Conservation (phyloP, 352 stramenopile genomes). For the Phytophthora sp. region DNA sequence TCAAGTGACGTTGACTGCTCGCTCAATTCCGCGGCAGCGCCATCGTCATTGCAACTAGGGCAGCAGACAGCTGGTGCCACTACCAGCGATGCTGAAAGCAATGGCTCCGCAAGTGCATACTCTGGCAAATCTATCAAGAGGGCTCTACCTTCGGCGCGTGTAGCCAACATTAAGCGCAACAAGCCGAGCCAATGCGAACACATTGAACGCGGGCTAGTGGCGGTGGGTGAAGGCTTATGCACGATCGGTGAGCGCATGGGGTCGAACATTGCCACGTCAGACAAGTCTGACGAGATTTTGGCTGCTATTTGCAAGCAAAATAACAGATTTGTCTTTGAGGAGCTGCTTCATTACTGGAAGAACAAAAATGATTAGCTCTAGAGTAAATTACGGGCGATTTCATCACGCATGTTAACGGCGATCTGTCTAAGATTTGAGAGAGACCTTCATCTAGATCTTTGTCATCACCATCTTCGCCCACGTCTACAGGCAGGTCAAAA, state of each 20-base stretch:
- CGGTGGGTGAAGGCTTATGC: no score
- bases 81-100: no score
- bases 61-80: not conserved
- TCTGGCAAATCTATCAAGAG: not conserved
- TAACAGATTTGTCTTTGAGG: not conserved
- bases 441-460: not conserved
- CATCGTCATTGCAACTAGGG: not conserved
- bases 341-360: not conserved
- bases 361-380: not conserved
- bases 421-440: not conserved
- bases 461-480: not conserved
- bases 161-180: not conserved
- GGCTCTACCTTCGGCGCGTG: not conserved
- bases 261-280: not conserved
- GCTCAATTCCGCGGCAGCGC: no score
- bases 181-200: not conserved
- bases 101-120: no score
- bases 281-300: not conserved
- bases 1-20: not conserved
- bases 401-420: not conserved
- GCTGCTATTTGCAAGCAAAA: not conserved
- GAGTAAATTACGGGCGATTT: not conserved
- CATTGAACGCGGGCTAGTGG: not conserved
- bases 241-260: no score
- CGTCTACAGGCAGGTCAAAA: not conserved